Base-by-base conservation (phyloP, 495 filamentous ascomycete genomes). In the Polyplosphaeria fusca region DNA sequence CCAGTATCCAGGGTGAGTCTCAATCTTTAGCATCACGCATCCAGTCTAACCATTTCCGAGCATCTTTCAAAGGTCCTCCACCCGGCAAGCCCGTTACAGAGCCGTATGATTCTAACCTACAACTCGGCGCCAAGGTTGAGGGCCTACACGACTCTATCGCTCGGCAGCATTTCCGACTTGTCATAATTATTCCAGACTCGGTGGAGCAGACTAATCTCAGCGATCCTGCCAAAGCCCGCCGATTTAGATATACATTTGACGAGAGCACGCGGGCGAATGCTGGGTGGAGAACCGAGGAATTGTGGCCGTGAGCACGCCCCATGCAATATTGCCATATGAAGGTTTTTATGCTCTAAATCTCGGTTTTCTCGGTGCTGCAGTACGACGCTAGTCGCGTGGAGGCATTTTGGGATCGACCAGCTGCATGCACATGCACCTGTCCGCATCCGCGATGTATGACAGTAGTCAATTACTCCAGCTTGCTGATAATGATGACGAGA, bases 141-240 rank as follows among this genome's bases (percentile, higher is more conserved):
- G 83, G 89, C 66, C 69, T 91, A 26, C 67, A 87, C 37, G 86
- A 91, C 64, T 64, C 69, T 45, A 73, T 86, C 45, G 89, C 90
- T 11, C 75, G 91, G 54, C 71, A 62, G 56, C 91, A 97, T 66
- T 96, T 96, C 68, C 74, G 93, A 16, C 86, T 96, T 2, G 83
- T 92, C 19, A 82, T 95, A 11, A 86, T 97, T 55, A 78, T 79
- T 49, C 91, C 92, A 1, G 79, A 87, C 25, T 82, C 87, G 67
- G 82, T 96, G 0, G 93, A 98, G 66, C 77, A 80, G 60, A 60
- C 86, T 20, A 88, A 96, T 67, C 64, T 96, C 50, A 78, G 75
- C 45, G 82, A 92, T 64, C 79, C 82, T 23, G 77, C 78, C 40
- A 79, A 77, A 66, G 75, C 79, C 11, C 70, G 80, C 47, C 74